phyloP scores from a whole-genome alignment of 75 land plant genomes.

The Azolla pinnata region DNA sequence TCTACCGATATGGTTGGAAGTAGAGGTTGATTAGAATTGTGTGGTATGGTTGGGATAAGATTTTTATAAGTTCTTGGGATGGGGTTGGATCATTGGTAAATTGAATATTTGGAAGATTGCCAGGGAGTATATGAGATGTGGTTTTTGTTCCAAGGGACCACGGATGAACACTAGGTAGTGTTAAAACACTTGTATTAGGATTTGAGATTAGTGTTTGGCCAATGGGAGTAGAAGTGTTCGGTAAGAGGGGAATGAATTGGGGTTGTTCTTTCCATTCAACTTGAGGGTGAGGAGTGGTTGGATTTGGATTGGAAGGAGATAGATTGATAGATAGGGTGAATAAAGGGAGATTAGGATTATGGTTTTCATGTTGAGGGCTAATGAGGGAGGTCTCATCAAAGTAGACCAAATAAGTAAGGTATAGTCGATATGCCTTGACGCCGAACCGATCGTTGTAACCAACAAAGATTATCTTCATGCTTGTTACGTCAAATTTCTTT shows the following conservation, averaged over 20 bases:
- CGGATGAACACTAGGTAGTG: neutral
- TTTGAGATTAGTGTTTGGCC: no score
- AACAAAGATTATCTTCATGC: slow-evolving; percentile 7
- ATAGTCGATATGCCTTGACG: neutral
- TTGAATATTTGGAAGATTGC: no score
- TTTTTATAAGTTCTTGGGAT: neutral
- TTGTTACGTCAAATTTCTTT: slow-evolving; percentile 19
- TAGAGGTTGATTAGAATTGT: neutral
- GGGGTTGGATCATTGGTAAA: neutral
- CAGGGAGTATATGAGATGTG: neutral
- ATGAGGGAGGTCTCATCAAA: neutral
- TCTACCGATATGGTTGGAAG: neutral
- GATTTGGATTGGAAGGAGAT: neutral
- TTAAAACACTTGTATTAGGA: no score
- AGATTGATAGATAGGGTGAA: neutral
- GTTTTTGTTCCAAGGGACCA: neutral
- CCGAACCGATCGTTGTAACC: neutral
- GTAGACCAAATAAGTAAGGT: neutral
- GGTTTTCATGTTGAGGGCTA: neutral
- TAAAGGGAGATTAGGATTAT: no score
- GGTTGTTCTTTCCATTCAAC: neutral
- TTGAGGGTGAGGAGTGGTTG: neutral
- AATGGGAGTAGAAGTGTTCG: neutral
- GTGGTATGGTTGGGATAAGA: neutral
- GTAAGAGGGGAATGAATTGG: neutral